Conservation (phyloP, 306 rosid species). For the Alnus rubra region DNA sequence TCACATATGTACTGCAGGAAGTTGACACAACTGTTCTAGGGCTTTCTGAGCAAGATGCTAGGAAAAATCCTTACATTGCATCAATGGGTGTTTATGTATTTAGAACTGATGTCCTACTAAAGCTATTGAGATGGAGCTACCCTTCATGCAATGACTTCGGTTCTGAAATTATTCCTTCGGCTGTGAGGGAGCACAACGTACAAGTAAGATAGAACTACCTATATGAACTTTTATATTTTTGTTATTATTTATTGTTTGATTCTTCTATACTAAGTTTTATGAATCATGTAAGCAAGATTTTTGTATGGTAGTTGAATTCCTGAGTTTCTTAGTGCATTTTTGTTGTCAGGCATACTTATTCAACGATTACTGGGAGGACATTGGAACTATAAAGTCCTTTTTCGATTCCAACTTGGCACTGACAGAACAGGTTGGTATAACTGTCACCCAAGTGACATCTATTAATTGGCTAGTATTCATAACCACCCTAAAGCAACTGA, state of each 20-base stretch:
- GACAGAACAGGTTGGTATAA: slow-evolving; percentile 71
- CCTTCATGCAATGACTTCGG: slow-evolving; percentile 89
- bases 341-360: slow-evolving; percentile 81
- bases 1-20: slow-evolving; percentile 52
- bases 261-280: neutral
- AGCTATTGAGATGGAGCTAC: slow-evolving; percentile 61
- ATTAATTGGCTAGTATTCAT: slow-evolving; percentile 8
- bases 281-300: neutral
- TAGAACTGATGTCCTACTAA: slow-evolving; percentile 73
- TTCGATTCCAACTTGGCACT: slow-evolving; percentile 91
- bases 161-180: slow-evolving; percentile 93
- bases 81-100: slow-evolving; percentile 99
- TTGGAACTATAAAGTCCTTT: slow-evolving; percentile 91
- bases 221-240: slow-evolving; percentile 4
- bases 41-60: slow-evolving; percentile 69
- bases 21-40: slow-evolving; percentile 87
- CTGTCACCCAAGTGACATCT: slow-evolving; percentile 1
- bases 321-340: slow-evolving; percentile 17
- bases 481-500: neutral
- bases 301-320: neutral
- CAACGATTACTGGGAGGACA: slow-evolving; percentile 99
- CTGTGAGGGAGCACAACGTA: slow-evolving; percentile 80
- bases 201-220: slow-evolving; percentile 55
- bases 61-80: slow-evolving; percentile 69
- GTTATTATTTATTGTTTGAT: slow-evolving; percentile 2